A percentile compares a stretch with the other conserved stretches of the same genome.
Conservation (phyloP, 164 flowering plant genomes). For the Annona squamosa region DNA sequence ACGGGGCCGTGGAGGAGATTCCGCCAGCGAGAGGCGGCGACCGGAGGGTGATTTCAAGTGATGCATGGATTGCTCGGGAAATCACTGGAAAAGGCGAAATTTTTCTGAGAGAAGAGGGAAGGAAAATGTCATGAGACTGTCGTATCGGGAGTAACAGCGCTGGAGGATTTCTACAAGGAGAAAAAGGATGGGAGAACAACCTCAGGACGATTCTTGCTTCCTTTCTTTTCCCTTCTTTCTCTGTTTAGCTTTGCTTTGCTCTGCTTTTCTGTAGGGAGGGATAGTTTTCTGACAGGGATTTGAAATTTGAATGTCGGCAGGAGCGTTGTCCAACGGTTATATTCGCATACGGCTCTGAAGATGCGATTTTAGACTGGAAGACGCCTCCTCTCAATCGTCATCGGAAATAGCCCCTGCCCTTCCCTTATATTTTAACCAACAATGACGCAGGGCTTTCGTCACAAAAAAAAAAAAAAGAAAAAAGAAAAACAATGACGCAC, state of each 20-base stretch:
- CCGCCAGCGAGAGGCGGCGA: constrained; percentile 63
- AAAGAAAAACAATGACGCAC: too few species aligned
- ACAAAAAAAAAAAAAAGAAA: too few species aligned
- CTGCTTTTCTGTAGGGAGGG: neutral
- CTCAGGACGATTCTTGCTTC: neutral
- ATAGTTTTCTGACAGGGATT: neutral
- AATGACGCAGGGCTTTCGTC: too few species aligned
- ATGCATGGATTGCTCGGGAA: neutral
- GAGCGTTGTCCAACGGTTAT: constrained; percentile 9
- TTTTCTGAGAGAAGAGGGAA: too few species aligned
- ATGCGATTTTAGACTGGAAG: neutral
- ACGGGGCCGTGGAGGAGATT: constrained; percentile 44
- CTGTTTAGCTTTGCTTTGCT: neutral
- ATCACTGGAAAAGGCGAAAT: neutral
- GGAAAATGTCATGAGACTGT: neutral
- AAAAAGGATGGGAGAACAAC: neutral
- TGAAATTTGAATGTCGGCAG: neutral
- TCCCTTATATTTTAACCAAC: too few species aligned
- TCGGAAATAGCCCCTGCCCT: too few species aligned
- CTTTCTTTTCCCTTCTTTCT: neutral
- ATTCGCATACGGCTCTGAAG: neutral
- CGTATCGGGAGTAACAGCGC: too few species aligned
- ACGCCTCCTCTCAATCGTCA: too few species aligned
- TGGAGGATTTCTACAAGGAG: neutral
- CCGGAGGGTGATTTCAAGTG: constrained; percentile 26